Evolutionary conservation across 2,329 filamentous ascomycete species (phyloP), one percentile per base, ranked within the genome.

Genomic region (Pseudogymnoascus destructans): DNA sequence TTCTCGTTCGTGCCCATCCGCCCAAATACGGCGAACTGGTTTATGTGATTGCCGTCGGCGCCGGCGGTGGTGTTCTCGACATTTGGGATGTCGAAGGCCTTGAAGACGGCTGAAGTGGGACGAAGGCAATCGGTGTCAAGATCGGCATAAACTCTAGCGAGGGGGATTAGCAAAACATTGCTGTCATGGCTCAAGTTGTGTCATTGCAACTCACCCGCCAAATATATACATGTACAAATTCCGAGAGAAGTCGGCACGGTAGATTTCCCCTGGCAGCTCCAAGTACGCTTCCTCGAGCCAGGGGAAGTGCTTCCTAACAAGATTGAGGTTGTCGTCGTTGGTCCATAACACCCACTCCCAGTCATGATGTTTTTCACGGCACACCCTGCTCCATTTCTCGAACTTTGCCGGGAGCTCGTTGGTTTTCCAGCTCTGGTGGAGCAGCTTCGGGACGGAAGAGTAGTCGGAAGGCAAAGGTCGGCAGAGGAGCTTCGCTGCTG

Each of bases 301-400:
- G 0, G 70, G 68, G 57, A 70, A 70, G 57, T 68, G 63, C 56
- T 58, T 65, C 40, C 64, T 58, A 9, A 71, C 69, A 32, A 72
- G 62, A n/a, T 62, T 61, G 36, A 68, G 63, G 60, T 71, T 72
- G 56, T 71, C 69, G 32, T 70, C 65, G 55, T 71, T 69, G 3
- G 70, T 71, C 69, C 69, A 72, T 11, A 72, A 59, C 21, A 71
- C 69, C 66, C 68, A 71, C 59, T 72, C 68, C 65, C 69, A 71
- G 55, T 68, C 66, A 5, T 62, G 61, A 52, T 71, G 69, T 46
- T 63, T 60, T 40, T 59, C 35, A 10, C 69, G 64, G 57, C 70
- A 71, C 3, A 60, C 63, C n/a, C 59, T 58, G 59, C 69, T 71
- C 70, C 70, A 71, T 40, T 61, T 49, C 30, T 68, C n/a, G 2